Conservation (phyloP, 2,329 filamentous ascomycete species). For the Botrytis porri region DNA sequence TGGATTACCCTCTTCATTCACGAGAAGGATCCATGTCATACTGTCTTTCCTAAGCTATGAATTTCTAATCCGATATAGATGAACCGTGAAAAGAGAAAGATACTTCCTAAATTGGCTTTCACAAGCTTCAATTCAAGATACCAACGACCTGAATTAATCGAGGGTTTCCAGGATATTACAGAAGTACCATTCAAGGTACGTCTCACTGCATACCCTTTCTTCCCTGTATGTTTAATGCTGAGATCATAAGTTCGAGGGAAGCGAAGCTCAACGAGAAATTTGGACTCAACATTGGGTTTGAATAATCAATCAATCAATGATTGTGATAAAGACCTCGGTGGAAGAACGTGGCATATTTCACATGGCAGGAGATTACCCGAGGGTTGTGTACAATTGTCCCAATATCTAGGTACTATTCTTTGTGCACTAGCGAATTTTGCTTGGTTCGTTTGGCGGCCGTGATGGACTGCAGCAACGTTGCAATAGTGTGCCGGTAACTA, state of each 20-base stretch:
- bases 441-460: slow-evolving; percentile 1
- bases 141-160: slow-evolving; percentile 64
- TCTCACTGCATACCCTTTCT: slow-evolving; percentile 24
- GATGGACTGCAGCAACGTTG: slow-evolving; percentile 18
- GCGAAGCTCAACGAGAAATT: slow-evolving; percentile 61
- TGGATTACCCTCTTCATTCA: neutral
- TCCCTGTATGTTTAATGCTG: slow-evolving; percentile 9
- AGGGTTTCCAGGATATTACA: slow-evolving; percentile 81
- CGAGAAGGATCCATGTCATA: neutral
- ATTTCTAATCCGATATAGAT: slow-evolving; percentile 45
- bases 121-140: slow-evolving; percentile 70
- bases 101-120: slow-evolving; percentile 79
- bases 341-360: slow-evolving; percentile 14
- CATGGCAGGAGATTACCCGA: slow-evolving; percentile 7
- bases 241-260: slow-evolving; percentile 32
- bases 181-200: slow-evolving; percentile 68
- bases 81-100: slow-evolving; percentile 77
- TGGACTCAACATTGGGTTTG: slow-evolving; percentile 80
- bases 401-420: neutral
- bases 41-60: neutral
- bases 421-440: slow-evolving; percentile 4
- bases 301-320: slow-evolving; percentile 20
- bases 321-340: neutral
- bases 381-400: slow-evolving; percentile 13
- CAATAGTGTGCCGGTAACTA: slow-evolving; percentile 16